Evolutionary conservation across 208 protist species (phyloP).

Genomic region (Acanthamoeba rhysodes): DNA sequence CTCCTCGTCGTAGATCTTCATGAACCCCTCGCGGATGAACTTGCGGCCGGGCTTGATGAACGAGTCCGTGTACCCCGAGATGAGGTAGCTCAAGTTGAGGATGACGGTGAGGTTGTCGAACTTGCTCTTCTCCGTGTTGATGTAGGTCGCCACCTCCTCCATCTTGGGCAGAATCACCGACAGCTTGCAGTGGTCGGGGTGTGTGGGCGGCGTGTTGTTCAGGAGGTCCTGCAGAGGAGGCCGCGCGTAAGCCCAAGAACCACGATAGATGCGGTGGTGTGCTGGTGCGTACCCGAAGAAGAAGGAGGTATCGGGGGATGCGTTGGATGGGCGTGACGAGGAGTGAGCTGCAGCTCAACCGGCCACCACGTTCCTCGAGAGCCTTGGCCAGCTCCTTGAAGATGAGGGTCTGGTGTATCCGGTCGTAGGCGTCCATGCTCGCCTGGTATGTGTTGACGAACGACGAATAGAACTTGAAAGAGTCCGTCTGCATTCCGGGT

Average conservation of each 20-base stretch:
- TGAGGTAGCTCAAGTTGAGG: slow-evolving; percentile 45
- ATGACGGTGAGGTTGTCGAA: slow-evolving; percentile 71
- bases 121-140: slow-evolving; percentile 74
- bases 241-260: background rate
- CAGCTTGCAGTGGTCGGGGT: slow-evolving; percentile 54
- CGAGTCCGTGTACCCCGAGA: slow-evolving; percentile 24
- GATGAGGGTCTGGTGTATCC: background rate
- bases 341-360: slow-evolving; percentile 5
- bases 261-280: background rate
- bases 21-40: slow-evolving; percentile 33
- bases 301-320: slow-evolving; percentile 15
- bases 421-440: background rate
- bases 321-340: slow-evolving; percentile 46
- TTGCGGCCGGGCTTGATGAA: slow-evolving; percentile 55
- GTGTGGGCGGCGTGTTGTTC: slow-evolving; percentile 49
- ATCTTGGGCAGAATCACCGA: background rate
- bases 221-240: slow-evolving; percentile 58
- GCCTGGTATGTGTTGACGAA: slow-evolving; percentile 40
- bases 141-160: slow-evolving; percentile 70
- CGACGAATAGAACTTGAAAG: slow-evolving; percentile 61
- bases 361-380: background rate
- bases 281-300: background rate
- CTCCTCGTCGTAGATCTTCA: slow-evolving; percentile 17
- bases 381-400: background rate
- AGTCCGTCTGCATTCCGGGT: background rate